Conservation (phyloP, 2,329 filamentous ascomycete species). For the Colletotrichum liriopes region DNA sequence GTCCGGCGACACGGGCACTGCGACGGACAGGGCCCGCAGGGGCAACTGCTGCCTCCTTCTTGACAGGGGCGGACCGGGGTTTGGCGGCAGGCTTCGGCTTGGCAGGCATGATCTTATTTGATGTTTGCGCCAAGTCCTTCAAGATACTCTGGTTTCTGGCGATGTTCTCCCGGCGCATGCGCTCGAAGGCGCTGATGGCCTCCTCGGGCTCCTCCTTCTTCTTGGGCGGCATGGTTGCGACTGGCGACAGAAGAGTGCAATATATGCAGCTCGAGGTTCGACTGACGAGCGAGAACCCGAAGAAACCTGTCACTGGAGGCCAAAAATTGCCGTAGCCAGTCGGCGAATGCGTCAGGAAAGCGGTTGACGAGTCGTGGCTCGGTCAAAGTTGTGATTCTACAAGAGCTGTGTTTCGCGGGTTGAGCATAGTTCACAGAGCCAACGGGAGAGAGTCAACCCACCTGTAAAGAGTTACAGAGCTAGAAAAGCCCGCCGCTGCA, state of each 20-base stretch:
- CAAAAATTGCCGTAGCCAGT: neutral
- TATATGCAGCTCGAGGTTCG: neutral
- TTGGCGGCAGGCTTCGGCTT: constrained; percentile 66
- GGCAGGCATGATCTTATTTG: constrained; percentile 78
- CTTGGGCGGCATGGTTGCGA: constrained; percentile 60
- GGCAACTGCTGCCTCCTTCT: constrained; percentile 56
- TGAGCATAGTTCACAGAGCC: neutral
- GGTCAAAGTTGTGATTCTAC: neutral
- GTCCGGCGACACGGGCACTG: constrained; percentile 72
- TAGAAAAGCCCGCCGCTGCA: neutral
- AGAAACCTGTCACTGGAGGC: neutral
- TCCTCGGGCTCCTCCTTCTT: constrained; percentile 55
- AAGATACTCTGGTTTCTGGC: constrained; percentile 87
- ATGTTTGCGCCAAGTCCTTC: constrained; percentile 81
- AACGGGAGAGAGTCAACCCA: neutral
- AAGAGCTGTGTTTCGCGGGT: neutral
- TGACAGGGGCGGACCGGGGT: constrained; percentile 57
- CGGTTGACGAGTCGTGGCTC: neutral
- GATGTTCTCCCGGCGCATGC: constrained; percentile 87
- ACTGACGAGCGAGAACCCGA: neutral
- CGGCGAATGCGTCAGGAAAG: too few relatives aligned
- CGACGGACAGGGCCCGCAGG: constrained; percentile 66
- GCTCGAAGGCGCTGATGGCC: constrained; percentile 86
- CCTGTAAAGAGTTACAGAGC: neutral
- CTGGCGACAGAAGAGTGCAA: constrained; percentile 40